Evolutionary conservation across 73 alveolate species (phyloP), one percentile per base, ranked within the genome.

Genomic region (Stentor roeselii): DNA sequence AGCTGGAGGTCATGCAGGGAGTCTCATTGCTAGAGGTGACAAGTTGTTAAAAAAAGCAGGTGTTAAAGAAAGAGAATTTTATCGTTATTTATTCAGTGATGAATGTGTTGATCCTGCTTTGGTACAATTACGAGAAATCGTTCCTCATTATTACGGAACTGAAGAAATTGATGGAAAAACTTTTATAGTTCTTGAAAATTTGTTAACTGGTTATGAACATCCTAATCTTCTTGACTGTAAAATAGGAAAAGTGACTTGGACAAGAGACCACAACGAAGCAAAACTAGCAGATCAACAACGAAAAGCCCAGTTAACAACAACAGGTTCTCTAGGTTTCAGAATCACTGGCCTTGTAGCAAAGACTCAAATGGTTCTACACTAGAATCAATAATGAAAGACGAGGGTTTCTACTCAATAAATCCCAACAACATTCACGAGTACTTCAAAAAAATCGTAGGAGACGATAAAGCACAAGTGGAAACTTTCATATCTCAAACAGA

Each of bases 261-360:
- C 84, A 0, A 31, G 82, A 36, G 40, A 76, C 2, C 84, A 37
- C 39, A 76, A 27, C 39, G 60, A 76, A 41, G 74, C 32, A 41
- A 76, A 27, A 15, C 32, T 14, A 34, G 82, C 36, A 1, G 21
- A 41, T 37, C 74, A 76, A 76, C 82, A 76, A 39, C 38, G 40
- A 15, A 76, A 76, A 76, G n/a, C 14, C n/a, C 21, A 2, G n/a
- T 14, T n/a, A 14, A 76, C 84, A 15, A 76, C 84, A 37, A 39
- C 84, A 14, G 84, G 84, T 21, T 39, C 60, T n/a, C 39, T 76
- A 37, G 84, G 84, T 35, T 76, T 39, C 2, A 37, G 84, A 39
- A 76, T 76, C 39, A 36, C 84, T 27, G 84, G 84, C 32, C 27
- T 76, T 0, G 3, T 37, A n/a, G 39, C 37, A 37, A 41, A 76